Base-by-base conservation (phyloP, 345 rosid genomes). In the Rhodamnia argentea region DNA sequence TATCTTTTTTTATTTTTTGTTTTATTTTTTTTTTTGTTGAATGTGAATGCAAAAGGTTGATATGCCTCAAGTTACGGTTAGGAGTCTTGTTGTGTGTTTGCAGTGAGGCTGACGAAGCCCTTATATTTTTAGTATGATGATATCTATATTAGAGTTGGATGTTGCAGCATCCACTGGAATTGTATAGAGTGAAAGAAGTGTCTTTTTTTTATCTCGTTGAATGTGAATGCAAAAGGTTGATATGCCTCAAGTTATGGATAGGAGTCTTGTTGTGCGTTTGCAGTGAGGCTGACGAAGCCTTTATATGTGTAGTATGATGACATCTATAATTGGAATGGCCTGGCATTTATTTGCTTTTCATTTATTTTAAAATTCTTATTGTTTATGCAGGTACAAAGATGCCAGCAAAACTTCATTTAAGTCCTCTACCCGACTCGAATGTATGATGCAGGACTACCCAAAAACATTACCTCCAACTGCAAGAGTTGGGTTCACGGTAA, bases 401-500 rank as follows among this genome's bases (percentile, higher is more conserved):
- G 92, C 96, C 32, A 95, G 91, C 90, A 97, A 96, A 92, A 92
- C 99, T 86, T 89, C 94, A 78, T 95, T 96, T 81, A 95, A 94
- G 89, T 96, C 99, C 85, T 95, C 99, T 81, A 95, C 99, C 89
- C 93, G 99, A 59, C 92, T 97, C 52, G 99, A 97, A 89, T 97
- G 99, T 84, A 96, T 95, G 99, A 97, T 97, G 99, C 99, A 96
- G 92, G 99, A 97, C 89, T 96, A 97, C 90, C 98, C 98, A 78
- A 96, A 96, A 89, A 97, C 99, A 82, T 87, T 97, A 90, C 95
- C 99, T 70, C 94, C 99, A 59, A 85, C 98, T 29, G 94, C 98
- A 87, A 87, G 93, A 82, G 98, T 96, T 89, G 99, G 99, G 85
- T 97, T 95, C 89, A 95, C 98, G 90, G 99, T 97, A 94, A 92